Percentiles rank a stretch among this genome's conserved stretches.
phyloP scores from a whole-genome alignment of 2,329 filamentous ascomycete species.

The Plectosphaerella sp. region DNA sequence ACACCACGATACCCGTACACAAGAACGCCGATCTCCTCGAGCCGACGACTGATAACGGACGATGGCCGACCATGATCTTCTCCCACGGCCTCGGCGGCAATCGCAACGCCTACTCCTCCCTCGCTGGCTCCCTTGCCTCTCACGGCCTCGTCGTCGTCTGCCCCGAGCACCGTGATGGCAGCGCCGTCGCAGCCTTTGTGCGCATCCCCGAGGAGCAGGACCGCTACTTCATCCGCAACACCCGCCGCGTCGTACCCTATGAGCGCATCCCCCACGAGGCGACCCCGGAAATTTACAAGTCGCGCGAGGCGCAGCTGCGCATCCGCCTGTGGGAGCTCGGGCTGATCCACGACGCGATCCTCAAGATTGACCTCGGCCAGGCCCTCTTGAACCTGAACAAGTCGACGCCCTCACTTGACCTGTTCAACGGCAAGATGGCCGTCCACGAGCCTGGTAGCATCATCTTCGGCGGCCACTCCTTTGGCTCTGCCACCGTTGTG shows the following conservation, averaged over 20 bases:
- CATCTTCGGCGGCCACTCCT: constrained; percentile 75
- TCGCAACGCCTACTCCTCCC: constrained; percentile 80
- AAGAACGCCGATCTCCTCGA: constrained; percentile 64
- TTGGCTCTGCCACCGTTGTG: constrained; percentile 68
- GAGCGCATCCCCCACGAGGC: constrained; percentile 56
- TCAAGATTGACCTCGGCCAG: constrained; percentile 58
- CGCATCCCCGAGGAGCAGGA: constrained; percentile 52
- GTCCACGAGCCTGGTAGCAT: constrained; percentile 69
- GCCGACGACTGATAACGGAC: constrained; percentile 38
- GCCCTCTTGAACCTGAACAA: constrained; percentile 48
- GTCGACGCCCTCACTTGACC: constrained; percentile 43
- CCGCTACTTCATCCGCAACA: constrained; percentile 26
- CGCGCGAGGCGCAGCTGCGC: constrained; percentile 66
- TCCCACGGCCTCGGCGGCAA: constrained; percentile 81
- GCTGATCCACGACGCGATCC: constrained; percentile 62
- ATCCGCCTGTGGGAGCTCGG: constrained; percentile 78
- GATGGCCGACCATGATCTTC: constrained; percentile 81
- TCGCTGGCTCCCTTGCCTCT: constrained; percentile 73
- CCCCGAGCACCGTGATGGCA: constrained; percentile 80
- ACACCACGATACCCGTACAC: constrained; percentile 66
- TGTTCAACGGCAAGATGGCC: constrained; percentile 59
- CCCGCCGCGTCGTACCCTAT: constrained; percentile 39
- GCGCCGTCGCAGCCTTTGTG: constrained; percentile 69
- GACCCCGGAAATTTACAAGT: constrained; percentile 59
- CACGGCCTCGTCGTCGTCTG: constrained; percentile 78